Percentiles rank a stretch among this genome's conserved stretches.
These are phyloP conservation scores for Candida dubliniensis DNA, from an alignment of 1,139 yeast species.

Conservation along the genomic window DNA sequence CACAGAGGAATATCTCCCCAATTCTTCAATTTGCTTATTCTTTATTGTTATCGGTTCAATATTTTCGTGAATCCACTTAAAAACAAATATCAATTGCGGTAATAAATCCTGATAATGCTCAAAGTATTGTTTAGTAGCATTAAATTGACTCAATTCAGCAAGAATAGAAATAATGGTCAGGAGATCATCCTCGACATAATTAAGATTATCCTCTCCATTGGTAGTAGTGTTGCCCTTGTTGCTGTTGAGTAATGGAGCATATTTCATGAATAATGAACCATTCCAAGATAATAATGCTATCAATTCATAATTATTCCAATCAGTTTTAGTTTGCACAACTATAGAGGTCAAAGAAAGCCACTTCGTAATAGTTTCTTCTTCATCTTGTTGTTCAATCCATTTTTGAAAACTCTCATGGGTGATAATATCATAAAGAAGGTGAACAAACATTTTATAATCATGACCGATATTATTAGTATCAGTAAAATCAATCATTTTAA, in stretches of 20 bases:
- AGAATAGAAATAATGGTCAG: slow-evolving; percentile 47
- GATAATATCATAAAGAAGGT: slow-evolving; percentile 17
- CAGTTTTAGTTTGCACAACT: slow-evolving; percentile 47
- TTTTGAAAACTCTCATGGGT: slow-evolving; percentile 26
- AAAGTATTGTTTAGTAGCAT: slow-evolving; percentile 52
- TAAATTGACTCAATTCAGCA: slow-evolving; percentile 50
- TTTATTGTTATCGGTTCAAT: slow-evolving; percentile 35
- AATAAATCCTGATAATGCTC: slow-evolving; percentile 46
- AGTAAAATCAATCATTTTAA: slow-evolving; percentile 7
- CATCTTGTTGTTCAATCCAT: slow-evolving; percentile 16
- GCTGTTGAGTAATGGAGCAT: slow-evolving; percentile 14
- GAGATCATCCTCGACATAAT: slow-evolving; percentile 18
- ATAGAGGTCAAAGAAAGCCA: slow-evolving; percentile 15
- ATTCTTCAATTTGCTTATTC: slow-evolving; percentile 29
- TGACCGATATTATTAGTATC: slow-evolving; percentile 14
- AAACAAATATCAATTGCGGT: slow-evolving; percentile 41
- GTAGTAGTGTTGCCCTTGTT: no score
- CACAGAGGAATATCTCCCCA: slow-evolving; percentile 55
- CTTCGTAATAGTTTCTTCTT: background rate
- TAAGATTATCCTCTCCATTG: no score
- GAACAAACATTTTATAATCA: slow-evolving; percentile 15
- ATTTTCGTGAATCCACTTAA: slow-evolving; percentile 51
- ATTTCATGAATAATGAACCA: slow-evolving; percentile 35
- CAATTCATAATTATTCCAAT: slow-evolving; percentile 54
- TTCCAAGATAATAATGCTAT: slow-evolving; percentile 58